A percentile compares a stretch with the other conserved stretches of the same genome.
phyloP scores from a whole-genome alignment of 768 basidiomycete species.

The Collybia nuda region DNA sequence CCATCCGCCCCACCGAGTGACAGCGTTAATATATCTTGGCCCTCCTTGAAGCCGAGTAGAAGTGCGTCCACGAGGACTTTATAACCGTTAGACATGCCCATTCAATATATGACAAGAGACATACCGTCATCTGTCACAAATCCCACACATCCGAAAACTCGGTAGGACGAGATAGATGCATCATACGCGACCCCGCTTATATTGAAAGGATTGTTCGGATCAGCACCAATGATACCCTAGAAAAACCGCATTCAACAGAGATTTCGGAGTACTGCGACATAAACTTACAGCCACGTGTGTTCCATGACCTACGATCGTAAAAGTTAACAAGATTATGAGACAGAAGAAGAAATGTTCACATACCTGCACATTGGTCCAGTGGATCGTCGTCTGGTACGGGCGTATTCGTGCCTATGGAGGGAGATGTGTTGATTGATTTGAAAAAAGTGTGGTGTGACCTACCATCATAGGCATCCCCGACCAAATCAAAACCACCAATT shows the following conservation, averaged over 20 bases:
- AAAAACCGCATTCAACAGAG: conserved; percentile 2
- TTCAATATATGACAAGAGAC: conserved; percentile 9
- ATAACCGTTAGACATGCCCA: not conserved
- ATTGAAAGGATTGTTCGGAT: conserved; percentile 59
- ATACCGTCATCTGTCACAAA: conserved; percentile 51
- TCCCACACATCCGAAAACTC: conserved; percentile 62
- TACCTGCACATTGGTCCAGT: conserved; percentile 48
- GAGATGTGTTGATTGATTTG: not conserved
- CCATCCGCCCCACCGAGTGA: conserved; percentile 64
- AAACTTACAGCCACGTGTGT: conserved; percentile 52
- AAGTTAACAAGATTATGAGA: not conserved
- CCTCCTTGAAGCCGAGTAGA: conserved; percentile 48
- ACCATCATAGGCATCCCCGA: conserved; percentile 55
- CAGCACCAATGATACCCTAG: conserved; percentile 64
- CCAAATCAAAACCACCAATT: conserved; percentile 56
- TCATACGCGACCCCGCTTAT: conserved; percentile 71
- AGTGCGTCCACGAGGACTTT: conserved; percentile 47
- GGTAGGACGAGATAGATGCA: conserved; percentile 51
- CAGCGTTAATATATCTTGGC: conserved; percentile 62
- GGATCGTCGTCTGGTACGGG: conserved; percentile 54
- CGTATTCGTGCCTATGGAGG: conserved; percentile 35
- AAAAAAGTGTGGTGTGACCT: not conserved
- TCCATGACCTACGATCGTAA: conserved; percentile 35
- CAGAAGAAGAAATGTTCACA: conserved; percentile 1
- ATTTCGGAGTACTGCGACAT: not conserved